Conservation (phyloP, 2,329 filamentous ascomycete genomes). For the Remersonia thermophila region DNA sequence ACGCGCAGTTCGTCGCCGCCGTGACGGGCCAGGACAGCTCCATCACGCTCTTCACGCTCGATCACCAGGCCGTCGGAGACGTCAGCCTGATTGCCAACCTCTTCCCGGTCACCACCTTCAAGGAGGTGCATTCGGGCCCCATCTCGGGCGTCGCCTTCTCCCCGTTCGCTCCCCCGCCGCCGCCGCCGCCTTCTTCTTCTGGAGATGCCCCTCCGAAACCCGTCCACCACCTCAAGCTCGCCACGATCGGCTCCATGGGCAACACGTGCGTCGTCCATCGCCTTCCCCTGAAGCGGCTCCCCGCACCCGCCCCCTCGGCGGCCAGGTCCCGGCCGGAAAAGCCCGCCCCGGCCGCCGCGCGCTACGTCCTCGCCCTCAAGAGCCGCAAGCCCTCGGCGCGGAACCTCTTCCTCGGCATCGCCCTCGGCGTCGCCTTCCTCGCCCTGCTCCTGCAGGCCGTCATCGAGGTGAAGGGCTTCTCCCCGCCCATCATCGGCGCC, state of each 20-base stretch:
- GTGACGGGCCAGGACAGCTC: slow-evolving; percentile 70
- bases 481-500: slow-evolving; percentile 43
- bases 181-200: slow-evolving; percentile 1
- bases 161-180: slow-evolving; percentile 39
- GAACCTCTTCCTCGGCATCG: slow-evolving; percentile 40
- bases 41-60: slow-evolving; percentile 64
- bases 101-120: slow-evolving; percentile 39
- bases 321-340: slow-evolving; percentile 20
- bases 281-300: slow-evolving; percentile 49
- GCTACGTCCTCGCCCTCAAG: slow-evolving; percentile 57
- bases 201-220: slow-evolving; percentile 23
- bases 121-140: slow-evolving; percentile 41
- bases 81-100: slow-evolving; percentile 41
- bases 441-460: slow-evolving; percentile 51
- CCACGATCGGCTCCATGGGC: slow-evolving; percentile 61
- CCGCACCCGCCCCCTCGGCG: slow-evolving; percentile 20
- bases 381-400: slow-evolving; percentile 39
- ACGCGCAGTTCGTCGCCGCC: slow-evolving; percentile 68
- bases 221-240: slow-evolving; percentile 59
- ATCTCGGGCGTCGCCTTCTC: slow-evolving; percentile 51
- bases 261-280: slow-evolving; percentile 71
- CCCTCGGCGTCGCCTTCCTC: slow-evolving; percentile 47
- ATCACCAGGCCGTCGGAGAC: slow-evolving; percentile 42
- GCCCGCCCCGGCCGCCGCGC: slow-evolving; percentile 37
- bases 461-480: slow-evolving; percentile 49